These are phyloP conservation scores for Cladophialophora immunda DNA, from an alignment of 2,329 filamentous ascomycete genomes.

Conservation along the genomic window DNA sequence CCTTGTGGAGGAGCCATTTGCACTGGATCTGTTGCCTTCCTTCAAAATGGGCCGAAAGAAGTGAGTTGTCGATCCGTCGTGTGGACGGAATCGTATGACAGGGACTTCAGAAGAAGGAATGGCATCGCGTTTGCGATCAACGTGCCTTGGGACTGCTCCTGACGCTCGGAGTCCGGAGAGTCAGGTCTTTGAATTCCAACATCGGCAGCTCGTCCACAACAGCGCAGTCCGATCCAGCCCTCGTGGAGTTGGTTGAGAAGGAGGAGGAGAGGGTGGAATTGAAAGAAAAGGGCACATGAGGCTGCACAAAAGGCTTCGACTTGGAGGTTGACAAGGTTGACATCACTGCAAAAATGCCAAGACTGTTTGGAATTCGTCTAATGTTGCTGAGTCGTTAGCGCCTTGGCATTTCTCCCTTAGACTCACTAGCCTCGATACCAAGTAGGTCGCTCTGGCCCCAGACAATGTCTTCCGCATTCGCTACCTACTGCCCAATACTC, in stretches of 20 bases:
- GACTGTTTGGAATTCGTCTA: too few relatives aligned
- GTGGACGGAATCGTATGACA: background rate
- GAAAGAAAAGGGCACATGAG: too few relatives aligned
- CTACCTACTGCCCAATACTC: too few relatives aligned
- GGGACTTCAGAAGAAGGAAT: background rate
- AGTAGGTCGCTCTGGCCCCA: too few relatives aligned
- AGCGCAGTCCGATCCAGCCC: background rate
- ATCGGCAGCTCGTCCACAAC: background rate
- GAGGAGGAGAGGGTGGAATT: background rate
- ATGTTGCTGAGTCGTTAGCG: too few relatives aligned
- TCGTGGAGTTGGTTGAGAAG: background rate
- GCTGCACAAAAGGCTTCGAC: too few relatives aligned
- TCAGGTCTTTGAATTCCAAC: background rate
- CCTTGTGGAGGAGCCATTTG: conserved; percentile 69
- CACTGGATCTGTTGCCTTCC: background rate
- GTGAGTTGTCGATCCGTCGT: background rate
- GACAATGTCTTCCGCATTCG: too few relatives aligned
- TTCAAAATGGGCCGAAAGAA: background rate
- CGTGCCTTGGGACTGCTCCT: background rate
- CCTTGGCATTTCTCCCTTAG: too few relatives aligned
- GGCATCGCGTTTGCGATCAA: background rate
- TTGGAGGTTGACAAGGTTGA: too few relatives aligned
- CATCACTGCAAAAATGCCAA: too few relatives aligned
- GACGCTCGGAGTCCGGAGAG: background rate
- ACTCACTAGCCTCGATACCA: too few relatives aligned